Conservation (phyloP, 148 eudicot species). For the Rhododendron ovatum region DNA sequence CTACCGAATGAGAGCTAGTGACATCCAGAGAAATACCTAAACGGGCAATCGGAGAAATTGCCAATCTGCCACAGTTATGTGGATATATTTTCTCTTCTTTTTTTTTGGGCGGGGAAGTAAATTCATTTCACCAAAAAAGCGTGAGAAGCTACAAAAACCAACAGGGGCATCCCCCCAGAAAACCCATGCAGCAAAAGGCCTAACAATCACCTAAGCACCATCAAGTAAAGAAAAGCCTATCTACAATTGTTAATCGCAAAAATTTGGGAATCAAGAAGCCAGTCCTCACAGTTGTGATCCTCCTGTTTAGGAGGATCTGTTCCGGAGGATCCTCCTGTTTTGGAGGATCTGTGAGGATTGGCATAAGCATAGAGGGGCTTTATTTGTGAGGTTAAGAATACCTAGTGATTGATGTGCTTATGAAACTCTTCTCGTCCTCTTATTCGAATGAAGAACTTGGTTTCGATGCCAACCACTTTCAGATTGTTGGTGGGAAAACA, state of each 20-base stretch:
- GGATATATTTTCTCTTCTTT: background rate
- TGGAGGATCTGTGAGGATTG: background rate
- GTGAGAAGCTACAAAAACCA: no score
- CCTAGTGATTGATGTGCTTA: background rate
- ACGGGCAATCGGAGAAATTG: background rate
- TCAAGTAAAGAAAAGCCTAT: no score
- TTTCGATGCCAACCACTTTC: slow-evolving; percentile 17
- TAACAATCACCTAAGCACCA: no score
- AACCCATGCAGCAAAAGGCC: no score
- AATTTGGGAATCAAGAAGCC: no score
- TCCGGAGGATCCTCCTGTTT: no score
- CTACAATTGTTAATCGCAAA: no score
- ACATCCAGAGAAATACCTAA: background rate
- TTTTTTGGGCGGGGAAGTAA: no score
- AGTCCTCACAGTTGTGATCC: no score
- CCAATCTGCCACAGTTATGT: background rate
- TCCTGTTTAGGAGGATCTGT: no score
- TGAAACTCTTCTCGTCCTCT: background rate
- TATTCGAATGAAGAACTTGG: background rate
- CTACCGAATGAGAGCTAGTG: background rate
- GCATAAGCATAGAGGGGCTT: background rate
- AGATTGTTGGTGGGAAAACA: slow-evolving; percentile 72
- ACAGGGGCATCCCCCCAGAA: no score
- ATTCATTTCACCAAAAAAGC: no score
- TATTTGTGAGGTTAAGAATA: background rate